phyloP scores from a whole-genome alignment of 2,329 filamentous ascomycete species.

The Fusarium phyllophilum region DNA sequence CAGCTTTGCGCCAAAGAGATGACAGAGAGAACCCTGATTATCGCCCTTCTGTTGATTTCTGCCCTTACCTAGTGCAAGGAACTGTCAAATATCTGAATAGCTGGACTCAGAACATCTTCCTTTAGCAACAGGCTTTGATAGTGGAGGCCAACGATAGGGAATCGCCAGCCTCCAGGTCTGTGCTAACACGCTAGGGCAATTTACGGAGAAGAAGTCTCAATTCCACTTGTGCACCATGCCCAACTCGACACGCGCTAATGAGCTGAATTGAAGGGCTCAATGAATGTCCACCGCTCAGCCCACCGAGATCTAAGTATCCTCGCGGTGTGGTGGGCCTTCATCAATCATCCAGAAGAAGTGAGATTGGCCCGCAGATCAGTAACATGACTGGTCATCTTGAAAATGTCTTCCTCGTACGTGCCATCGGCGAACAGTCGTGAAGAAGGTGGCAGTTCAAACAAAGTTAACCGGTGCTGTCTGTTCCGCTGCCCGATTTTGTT shows the following conservation, averaged over 20 bases:
- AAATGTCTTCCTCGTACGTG: conserved; percentile 11
- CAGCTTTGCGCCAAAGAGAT: conserved; percentile 16
- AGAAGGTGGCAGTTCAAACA: conserved; percentile 10
- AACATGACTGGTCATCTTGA: conserved; percentile 41
- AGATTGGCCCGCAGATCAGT: conserved; percentile 45
- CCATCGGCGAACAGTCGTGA: conserved; percentile 10
- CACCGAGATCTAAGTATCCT: conserved; percentile 44
- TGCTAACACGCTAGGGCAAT: conserved; percentile 23
- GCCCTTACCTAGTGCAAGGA: conserved; percentile 23
- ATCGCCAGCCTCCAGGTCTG: conserved; percentile 14
- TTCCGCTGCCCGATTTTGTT: conserved; percentile 7
- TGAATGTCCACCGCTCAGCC: conserved; percentile 42
- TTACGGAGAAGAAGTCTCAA: conserved; percentile 20
- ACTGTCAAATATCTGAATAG: conserved; percentile 10
- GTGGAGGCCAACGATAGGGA: conserved; percentile 23
- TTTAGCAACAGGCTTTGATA: conserved; percentile 16
- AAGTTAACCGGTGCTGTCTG: conserved; percentile 14
- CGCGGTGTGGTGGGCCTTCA: conserved; percentile 35
- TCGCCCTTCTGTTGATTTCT: conserved; percentile 16
- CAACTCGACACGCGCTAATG: conserved; percentile 38
- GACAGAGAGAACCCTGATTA: background rate
- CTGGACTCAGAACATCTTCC: conserved; percentile 10
- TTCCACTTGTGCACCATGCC: conserved; percentile 21
- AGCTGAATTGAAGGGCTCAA: conserved; percentile 41
- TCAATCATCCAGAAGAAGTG: conserved; percentile 37